Evolutionary conservation across 148 eudicot species (phyloP).

Genomic region (Chenopodium album): DNA sequence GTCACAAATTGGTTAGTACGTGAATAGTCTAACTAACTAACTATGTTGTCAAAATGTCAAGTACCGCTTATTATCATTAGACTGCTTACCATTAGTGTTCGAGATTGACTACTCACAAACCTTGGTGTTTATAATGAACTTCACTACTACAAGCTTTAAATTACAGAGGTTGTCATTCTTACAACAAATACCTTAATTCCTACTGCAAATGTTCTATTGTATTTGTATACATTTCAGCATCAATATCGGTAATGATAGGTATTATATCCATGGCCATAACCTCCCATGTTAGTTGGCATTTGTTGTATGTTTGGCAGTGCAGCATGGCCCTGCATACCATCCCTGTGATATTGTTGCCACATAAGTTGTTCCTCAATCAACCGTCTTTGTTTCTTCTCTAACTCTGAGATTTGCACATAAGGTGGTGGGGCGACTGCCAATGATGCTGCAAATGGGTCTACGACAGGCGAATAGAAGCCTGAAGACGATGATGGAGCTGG

Average conservation of each 20-base stretch:
- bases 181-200: not conserved
- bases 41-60: too few relatives aligned
- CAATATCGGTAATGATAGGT: slow-evolving; percentile 8
- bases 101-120: not conserved
- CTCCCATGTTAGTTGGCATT: slow-evolving; percentile 35
- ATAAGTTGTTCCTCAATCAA: slow-evolving; percentile 67
- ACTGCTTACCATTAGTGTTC: not conserved
- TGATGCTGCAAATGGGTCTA: slow-evolving; percentile 73
- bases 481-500: slow-evolving; percentile 54
- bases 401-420: slow-evolving; percentile 82
- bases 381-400: slow-evolving; percentile 72
- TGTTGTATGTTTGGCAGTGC: slow-evolving; percentile 42
- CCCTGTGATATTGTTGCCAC: slow-evolving; percentile 77
- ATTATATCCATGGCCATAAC: slow-evolving; percentile 29
- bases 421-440: slow-evolving; percentile 62
- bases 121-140: not conserved
- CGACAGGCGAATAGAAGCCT: not conserved
- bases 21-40: not conserved
- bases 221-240: not conserved
- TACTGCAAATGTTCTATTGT: slow-evolving; percentile 5
- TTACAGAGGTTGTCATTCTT: not conserved
- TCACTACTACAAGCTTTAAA: not conserved
- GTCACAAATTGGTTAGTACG: not conserved
- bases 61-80: not conserved
- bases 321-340: slow-evolving; percentile 68